Evolutionary conservation across 805 yeast genomes (phyloP).

Genomic region (Lipomyces starkeyi): DNA sequence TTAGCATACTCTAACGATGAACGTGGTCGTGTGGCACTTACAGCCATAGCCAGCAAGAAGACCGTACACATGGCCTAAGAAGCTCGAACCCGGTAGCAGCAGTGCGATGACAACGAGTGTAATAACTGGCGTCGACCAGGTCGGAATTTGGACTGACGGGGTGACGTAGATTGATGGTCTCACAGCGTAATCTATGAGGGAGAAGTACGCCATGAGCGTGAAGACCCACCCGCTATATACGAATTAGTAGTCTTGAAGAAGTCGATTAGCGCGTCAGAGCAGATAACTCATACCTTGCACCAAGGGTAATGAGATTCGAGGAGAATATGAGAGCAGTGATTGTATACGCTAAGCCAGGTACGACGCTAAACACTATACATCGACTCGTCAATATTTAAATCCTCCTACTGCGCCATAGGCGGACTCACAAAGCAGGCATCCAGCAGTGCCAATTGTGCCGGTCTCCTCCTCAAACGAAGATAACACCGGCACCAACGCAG

Average conservation of each 20-base stretch:
- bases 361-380: constrained; percentile 22
- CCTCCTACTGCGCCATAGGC: not conserved
- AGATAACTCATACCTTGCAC: constrained; percentile 17
- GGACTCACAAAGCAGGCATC: constrained; percentile 27
- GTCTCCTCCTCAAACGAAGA: constrained; percentile 37
- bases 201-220: constrained; percentile 36
- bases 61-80: constrained; percentile 33
- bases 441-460: constrained; percentile 38
- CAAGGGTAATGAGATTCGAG: constrained; percentile 18
- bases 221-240: constrained; percentile 33
- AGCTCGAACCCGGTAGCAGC: constrained; percentile 34
- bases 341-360: constrained; percentile 34
- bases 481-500: constrained; percentile 34
- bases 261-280: not conserved
- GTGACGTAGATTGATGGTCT: constrained; percentile 29
- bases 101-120: constrained; percentile 30
- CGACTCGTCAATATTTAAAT: not conserved
- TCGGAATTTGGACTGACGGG: constrained; percentile 32
- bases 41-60: constrained; percentile 30
- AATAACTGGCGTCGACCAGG: constrained; percentile 34
- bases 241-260: not conserved
- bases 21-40: constrained; percentile 2
- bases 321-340: constrained; percentile 13
- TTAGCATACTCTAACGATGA: not conserved
- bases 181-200: constrained; percentile 30